phyloP scores from a whole-genome alignment of 306 rosid genomes.

The Corylus avellana region DNA sequence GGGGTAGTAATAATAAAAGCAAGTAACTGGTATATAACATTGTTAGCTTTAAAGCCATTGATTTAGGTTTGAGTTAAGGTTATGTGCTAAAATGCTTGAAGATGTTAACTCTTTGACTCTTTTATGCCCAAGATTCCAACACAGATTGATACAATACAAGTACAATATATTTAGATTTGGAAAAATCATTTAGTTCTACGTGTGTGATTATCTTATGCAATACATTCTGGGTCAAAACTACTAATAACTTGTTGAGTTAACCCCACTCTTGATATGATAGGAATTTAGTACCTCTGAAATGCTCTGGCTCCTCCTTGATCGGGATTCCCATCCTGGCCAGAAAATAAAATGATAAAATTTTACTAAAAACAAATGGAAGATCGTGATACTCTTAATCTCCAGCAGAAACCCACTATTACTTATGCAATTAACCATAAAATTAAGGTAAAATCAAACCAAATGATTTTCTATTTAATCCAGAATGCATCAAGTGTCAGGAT shows the following conservation, averaged over 20 bases:
- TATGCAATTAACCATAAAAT: neutral
- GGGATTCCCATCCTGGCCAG: neutral
- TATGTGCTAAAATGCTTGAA: too few species aligned
- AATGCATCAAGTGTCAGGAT: too few species aligned
- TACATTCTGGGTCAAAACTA: too few species aligned
- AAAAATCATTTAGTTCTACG: too few species aligned
- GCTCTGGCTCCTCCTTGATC: neutral
- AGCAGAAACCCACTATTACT: neutral
- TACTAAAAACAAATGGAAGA: neutral
- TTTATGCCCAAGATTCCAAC: too few species aligned
- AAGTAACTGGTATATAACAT: neutral
- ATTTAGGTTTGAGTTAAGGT: too few species aligned
- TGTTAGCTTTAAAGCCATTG: neutral
- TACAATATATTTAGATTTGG: too few species aligned
- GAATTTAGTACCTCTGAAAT: neutral
- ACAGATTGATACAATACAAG: too few species aligned
- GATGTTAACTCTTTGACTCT: too few species aligned
- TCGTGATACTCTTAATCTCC: neutral
- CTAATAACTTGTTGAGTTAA: neutral
- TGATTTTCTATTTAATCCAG: neutral
- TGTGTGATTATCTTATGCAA: too few species aligned
- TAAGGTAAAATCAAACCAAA: neutral
- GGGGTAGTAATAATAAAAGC: neutral
- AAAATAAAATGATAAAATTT: neutral
- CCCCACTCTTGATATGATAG: neutral